These are phyloP conservation scores for Cryptococcus sp. DNA, from an alignment of 1,284 basidiomycete genomes.

Conservation along the genomic window DNA sequence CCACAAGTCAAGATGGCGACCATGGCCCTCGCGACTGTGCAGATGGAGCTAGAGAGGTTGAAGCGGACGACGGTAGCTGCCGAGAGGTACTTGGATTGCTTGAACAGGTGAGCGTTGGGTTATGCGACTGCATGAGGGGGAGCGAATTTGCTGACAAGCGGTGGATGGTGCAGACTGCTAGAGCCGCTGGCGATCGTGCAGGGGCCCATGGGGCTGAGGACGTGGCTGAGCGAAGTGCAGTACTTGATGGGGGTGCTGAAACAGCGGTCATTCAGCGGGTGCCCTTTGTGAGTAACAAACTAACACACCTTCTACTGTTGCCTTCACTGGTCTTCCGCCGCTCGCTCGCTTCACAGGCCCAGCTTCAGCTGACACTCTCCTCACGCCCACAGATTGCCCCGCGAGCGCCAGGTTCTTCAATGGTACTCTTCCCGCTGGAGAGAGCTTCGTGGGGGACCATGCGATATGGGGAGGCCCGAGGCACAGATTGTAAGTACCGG, in stretches of 20 bases:
- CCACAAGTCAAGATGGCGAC: conserved; percentile 33
- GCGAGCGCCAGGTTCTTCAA: conserved; percentile 34
- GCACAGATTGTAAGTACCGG: conserved; percentile 35
- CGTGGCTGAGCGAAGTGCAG: conserved; percentile 38
- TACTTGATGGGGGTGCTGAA: conserved; percentile 32
- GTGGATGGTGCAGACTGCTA: conserved; percentile 22
- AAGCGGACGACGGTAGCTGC: conserved; percentile 27
- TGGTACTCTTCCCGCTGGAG: conserved; percentile 40
- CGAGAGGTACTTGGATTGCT: conserved; percentile 32
- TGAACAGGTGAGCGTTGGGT: conserved; percentile 31
- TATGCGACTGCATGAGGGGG: not conserved
- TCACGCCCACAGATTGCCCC: conserved; percentile 18
- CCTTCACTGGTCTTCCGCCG: not conserved
- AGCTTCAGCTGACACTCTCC: not conserved
- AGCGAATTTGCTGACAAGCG: not conserved
- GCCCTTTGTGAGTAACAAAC: conserved; percentile 29
- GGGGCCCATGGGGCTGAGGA: conserved; percentile 30
- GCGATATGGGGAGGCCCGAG: conserved; percentile 45
- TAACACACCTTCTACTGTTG: not conserved
- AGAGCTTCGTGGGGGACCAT: conserved; percentile 37
- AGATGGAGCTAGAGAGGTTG: conserved; percentile 31
- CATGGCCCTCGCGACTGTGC: conserved; percentile 27
- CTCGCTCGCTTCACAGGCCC: not conserved
- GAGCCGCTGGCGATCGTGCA: conserved; percentile 36
- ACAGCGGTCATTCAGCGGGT: conserved; percentile 32